These are phyloP conservation scores for Saccharomyces hybrid DNA, from an alignment of 1,139 yeast species.

Conservation along the genomic window DNA sequence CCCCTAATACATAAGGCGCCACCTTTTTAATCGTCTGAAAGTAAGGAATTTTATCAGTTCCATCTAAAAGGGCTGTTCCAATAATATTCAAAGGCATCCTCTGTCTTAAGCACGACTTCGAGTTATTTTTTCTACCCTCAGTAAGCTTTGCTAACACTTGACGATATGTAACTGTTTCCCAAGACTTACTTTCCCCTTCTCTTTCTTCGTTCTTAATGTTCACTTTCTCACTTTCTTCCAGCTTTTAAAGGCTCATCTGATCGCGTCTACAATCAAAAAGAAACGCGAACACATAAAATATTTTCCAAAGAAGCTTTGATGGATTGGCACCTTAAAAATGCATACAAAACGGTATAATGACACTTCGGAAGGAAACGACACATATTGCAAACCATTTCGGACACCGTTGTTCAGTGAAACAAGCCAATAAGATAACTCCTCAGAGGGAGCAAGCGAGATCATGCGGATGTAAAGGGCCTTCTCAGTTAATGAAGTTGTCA, in stretches of 20 bases:
- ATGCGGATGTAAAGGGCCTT: too few species aligned
- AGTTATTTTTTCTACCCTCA: background rate
- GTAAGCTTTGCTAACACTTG: background rate
- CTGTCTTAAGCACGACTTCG: background rate
- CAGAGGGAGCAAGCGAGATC: too few species aligned
- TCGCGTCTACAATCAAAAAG: background rate
- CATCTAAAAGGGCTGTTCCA: slow-evolving; percentile 58
- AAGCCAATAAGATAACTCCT: too few species aligned
- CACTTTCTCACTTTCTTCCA: background rate
- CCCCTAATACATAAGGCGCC: slow-evolving; percentile 45
- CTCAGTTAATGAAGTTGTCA: background rate
- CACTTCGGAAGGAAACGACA: background rate
- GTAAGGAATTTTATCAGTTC: slow-evolving; percentile 67
- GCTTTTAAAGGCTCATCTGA: background rate
- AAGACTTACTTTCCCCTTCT: background rate
- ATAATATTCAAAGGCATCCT: slow-evolving; percentile 78
- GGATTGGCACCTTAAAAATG: background rate
- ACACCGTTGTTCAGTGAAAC: too few species aligned
- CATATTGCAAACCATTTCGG: background rate
- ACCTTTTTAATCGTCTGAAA: slow-evolving; percentile 50
- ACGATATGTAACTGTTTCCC: background rate
- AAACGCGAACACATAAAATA: background rate
- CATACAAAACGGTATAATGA: background rate
- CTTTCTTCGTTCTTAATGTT: background rate
- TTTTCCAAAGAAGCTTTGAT: background rate